Evolutionary conservation across 345 rosid genomes (phyloP).

Genomic region (Kernera saxatilis): DNA sequence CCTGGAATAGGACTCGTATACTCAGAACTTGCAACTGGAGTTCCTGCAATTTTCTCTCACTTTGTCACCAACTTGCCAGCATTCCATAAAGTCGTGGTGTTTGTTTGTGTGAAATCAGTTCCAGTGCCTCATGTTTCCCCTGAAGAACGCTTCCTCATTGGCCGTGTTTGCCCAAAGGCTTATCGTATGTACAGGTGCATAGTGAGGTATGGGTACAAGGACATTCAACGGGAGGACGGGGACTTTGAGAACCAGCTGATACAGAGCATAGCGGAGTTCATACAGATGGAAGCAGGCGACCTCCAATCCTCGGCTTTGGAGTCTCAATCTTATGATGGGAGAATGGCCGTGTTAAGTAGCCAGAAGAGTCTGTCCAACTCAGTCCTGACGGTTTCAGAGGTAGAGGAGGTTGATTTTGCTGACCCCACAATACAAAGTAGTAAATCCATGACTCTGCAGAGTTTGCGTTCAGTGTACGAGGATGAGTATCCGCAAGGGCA

Average conservation of each 20-base stretch:
- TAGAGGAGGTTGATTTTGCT: constrained; percentile 34
- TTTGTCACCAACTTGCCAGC: constrained; percentile 95
- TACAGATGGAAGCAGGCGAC: constrained; percentile 88
- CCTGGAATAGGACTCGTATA: constrained; percentile 93
- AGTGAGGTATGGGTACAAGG: constrained; percentile 93
- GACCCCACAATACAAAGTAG: constrained; percentile 56
- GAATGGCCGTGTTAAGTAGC: constrained; percentile 92
- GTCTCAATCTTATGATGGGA: constrained; percentile 66
- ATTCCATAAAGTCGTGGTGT: constrained; percentile 82
- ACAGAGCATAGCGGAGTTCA: constrained; percentile 92
- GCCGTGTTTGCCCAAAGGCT: constrained; percentile 87
- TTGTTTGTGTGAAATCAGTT: constrained; percentile 94
- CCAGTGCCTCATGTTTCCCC: constrained; percentile 83
- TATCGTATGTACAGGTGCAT: constrained; percentile 96
- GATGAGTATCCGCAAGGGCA: constrained; percentile 52
- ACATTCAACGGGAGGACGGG: constrained; percentile 72
- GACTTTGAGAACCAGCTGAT: constrained; percentile 80
- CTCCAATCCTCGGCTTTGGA: constrained; percentile 52
- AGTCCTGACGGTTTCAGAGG: constrained; percentile 48
- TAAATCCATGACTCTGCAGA: constrained; percentile 65
- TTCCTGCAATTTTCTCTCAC: constrained; percentile 94
- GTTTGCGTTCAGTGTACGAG: constrained; percentile 58
- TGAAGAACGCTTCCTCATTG: constrained; percentile 92
- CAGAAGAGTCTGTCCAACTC: constrained; percentile 45
- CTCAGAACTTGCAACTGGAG: constrained; percentile 89